Base-by-base conservation (phyloP, 768 basidiomycete genomes). In the Amanita thiersii region DNA sequence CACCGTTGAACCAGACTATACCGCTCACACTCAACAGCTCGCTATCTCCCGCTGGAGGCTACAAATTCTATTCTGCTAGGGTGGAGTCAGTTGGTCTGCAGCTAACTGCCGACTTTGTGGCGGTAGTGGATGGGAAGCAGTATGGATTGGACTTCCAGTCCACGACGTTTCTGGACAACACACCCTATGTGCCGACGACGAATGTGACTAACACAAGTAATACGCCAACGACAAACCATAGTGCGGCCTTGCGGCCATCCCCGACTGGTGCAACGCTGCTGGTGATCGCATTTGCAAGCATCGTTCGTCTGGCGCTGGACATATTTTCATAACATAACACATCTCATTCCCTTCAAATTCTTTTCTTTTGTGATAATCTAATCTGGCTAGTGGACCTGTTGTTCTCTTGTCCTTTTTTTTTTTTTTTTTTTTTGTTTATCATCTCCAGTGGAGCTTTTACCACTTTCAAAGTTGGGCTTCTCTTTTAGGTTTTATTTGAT, bases 121-220 rank as follows among this genome's bases (percentile, higher is more conserved):
- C 52, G 23, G 39, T 52, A 25, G 44, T 48, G 15, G 47, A 58
- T 34, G 61, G 60, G 34, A 58, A 38, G 15, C 48, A 47, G n/a
- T 59, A 60, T 28, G 53, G 52, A 18, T 52, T 56, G 35, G 59
- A 62, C 45, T 58, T 61, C 43, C 56, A 43, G 32, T 47, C 50
- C 37, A 54, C 59, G 5, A 42, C 55, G 11, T 51, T 53, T 32
- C 45, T 60, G 19, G 58, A 56, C 35, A 60, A 54, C 25, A 52
- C 51, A 18, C 53, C 52, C 2, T 55, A 52, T 39, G 42, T 54
- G 14, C 43, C 50, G 1, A 56, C 57, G 5, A 43, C 42, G 11
- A 43, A 36, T 19, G 42, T 43, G 23, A 43, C 42, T 10, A 17
- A 37, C 29, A 28, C 42, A 15, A 26, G 25, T 19, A 37, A 11